A percentile compares a stretch with the other conserved stretches of the same genome.
These are phyloP conservation scores for Choiromyces venosus DNA, from an alignment of 495 filamentous ascomycete species.

Conservation along the genomic window DNA sequence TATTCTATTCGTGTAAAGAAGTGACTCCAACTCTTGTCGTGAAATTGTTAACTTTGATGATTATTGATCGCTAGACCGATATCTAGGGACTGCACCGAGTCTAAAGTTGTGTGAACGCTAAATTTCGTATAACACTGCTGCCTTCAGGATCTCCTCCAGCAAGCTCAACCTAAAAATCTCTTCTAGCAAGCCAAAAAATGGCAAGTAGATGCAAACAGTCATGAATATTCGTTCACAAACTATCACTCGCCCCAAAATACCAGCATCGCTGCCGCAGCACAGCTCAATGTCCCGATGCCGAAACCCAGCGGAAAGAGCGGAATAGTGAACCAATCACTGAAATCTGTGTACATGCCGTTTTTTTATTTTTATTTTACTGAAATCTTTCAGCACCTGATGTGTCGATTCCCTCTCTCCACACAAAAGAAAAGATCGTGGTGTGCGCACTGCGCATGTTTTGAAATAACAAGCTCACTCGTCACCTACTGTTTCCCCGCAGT, in stretches of 20 bases:
- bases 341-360: neutral
- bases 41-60: neutral
- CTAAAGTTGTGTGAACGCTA: neutral
- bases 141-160: neutral
- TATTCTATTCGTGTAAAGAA: neutral
- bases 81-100: no score
- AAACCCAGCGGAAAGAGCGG: neutral
- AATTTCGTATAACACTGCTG: neutral
- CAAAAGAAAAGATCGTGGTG: neutral
- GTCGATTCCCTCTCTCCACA: neutral
- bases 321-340: neutral
- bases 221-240: neutral
- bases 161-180: neutral
- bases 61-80: no score
- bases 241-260: neutral
- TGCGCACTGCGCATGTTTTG: neutral
- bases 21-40: neutral
- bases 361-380: no score
- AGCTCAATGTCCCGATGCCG: neutral
- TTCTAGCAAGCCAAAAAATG: neutral
- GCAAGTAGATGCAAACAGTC: no score
- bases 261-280: neutral
- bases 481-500: neutral
- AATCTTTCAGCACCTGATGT: neutral
- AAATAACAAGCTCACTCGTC: neutral